Percentiles rank a stretch among this genome's conserved stretches.
Conservation (phyloP, 129 eudicot species). For the Chrysanthemum makinoi region DNA sequence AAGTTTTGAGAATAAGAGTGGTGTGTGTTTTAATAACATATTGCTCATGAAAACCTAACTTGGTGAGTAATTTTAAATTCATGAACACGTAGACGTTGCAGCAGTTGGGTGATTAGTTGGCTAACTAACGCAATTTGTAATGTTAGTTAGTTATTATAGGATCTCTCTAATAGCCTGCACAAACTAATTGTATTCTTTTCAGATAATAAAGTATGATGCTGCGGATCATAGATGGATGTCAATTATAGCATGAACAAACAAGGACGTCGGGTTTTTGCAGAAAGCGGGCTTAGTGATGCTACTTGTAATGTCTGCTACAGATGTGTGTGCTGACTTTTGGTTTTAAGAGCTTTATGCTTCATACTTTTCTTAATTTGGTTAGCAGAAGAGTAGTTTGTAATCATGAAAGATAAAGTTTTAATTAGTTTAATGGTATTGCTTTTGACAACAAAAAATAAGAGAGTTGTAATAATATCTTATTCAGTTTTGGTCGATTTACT, state of each 20-base stretch:
- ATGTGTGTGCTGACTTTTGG: slow-evolving; percentile 8
- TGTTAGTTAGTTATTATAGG: not conserved
- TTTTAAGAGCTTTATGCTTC: not conserved
- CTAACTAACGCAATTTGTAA: not conserved
- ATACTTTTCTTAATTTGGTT: slow-evolving; percentile 2
- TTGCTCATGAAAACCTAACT: too few species aligned
- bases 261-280: not conserved
- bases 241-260: too few species aligned
- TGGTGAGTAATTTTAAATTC: not conserved
- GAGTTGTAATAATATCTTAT: too few species aligned
- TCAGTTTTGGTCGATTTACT: too few species aligned
- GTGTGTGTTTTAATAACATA: not conserved
- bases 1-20: not conserved
- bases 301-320: not conserved
- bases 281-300: not conserved
- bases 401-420: too few species aligned
- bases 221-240: too few species aligned
- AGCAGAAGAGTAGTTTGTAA: too few species aligned
- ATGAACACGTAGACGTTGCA: not conserved
- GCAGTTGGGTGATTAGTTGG: not conserved
- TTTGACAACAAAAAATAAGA: too few species aligned
- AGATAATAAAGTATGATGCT: too few species aligned
- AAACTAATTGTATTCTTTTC: not conserved
- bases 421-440: too few species aligned
- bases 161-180: not conserved